These are phyloP conservation scores for Ceratocystis cubensis DNA, from an alignment of 2,329 filamentous ascomycete species.

Conservation along the genomic window DNA sequence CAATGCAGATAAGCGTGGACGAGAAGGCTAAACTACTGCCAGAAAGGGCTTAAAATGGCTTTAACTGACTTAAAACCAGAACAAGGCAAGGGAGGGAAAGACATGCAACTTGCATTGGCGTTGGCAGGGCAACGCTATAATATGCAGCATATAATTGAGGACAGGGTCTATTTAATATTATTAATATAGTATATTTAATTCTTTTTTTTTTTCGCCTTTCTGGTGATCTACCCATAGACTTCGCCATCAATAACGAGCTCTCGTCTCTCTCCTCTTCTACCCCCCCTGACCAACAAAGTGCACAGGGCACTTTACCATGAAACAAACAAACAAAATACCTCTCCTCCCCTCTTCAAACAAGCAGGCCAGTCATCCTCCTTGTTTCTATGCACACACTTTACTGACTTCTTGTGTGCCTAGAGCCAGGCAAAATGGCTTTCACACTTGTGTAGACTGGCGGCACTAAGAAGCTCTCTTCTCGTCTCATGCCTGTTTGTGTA, in stretches of 20 bases:
- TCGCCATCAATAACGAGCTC: background rate
- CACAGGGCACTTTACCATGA: background rate
- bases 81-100: background rate
- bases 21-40: background rate
- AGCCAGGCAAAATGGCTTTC: too few relatives aligned
- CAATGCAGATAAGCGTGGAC: background rate
- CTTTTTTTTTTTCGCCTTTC: background rate
- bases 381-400: background rate
- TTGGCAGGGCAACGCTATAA: background rate
- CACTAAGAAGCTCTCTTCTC: background rate
- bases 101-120: background rate
- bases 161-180: background rate
- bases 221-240: background rate
- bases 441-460: too few relatives aligned
- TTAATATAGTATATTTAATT: background rate
- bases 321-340: slow-evolving; percentile 6
- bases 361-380: too few relatives aligned
- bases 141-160: too few relatives aligned
- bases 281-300: background rate
- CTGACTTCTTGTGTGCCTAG: too few relatives aligned
- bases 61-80: background rate
- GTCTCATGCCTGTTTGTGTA: background rate
- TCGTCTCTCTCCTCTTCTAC: background rate
- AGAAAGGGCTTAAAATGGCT: background rate
- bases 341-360: background rate